Conservation (phyloP, 148 eudicot genomes). For the Vaccinium vitisidaea region DNA sequence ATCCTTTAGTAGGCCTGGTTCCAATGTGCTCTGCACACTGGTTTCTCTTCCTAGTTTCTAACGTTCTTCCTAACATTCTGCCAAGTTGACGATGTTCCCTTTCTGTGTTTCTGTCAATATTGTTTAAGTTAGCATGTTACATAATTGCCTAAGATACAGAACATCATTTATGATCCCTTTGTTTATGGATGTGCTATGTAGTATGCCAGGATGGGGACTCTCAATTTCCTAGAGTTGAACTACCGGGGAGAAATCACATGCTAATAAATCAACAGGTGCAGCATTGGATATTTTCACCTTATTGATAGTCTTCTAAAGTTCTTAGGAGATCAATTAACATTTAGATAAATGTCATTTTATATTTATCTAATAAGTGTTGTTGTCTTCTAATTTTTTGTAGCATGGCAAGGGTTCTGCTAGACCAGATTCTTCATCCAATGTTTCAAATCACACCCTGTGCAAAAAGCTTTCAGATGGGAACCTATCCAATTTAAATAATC, state of each 20-base stretch:
- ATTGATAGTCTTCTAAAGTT: background rate
- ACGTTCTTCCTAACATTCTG: background rate
- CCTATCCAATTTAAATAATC: conserved; percentile 22
- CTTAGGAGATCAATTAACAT: background rate
- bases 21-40: background rate
- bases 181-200: conserved; percentile 24
- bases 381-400: conserved; percentile 28
- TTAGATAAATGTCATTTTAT: background rate
- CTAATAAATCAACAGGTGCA: conserved; percentile 59
- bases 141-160: background rate
- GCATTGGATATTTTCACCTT: background rate
- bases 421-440: conserved; percentile 11
- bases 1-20: background rate
- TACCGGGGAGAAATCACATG: conserved; percentile 68
- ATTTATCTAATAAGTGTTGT: background rate
- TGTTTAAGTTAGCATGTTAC: background rate
- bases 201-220: conserved; percentile 58
- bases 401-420: conserved; percentile 28
- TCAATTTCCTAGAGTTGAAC: conserved; percentile 62
- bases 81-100: background rate
- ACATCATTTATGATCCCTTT: background rate
- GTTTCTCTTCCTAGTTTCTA: background rate
- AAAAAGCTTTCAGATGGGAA: conserved; percentile 32
- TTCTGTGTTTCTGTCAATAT: background rate
- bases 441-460: conserved; percentile 16